Conservation (phyloP, 306 rosid species). For the Cicer yamashitae region DNA sequence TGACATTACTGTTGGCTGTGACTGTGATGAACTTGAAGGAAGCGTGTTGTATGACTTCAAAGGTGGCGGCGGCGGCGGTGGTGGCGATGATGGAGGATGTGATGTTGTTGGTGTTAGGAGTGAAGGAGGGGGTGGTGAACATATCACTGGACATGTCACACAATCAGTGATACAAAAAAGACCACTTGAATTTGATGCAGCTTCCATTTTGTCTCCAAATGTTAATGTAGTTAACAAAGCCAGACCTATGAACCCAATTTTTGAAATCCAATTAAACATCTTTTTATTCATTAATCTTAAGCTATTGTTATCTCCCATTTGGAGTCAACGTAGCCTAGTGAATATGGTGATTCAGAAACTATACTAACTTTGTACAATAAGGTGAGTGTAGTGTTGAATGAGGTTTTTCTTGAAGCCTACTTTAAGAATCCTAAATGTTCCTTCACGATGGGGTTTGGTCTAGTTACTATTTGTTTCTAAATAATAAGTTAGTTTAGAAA, state of each 20-base stretch:
- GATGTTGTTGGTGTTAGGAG: constrained; percentile 14
- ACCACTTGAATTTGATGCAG: constrained; percentile 61
- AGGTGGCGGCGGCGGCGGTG: no score
- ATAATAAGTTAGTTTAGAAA: no score
- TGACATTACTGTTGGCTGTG: no score
- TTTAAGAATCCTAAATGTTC: constrained; percentile 46
- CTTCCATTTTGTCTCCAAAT: constrained; percentile 41
- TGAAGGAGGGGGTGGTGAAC: constrained; percentile 75
- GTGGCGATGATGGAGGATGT: constrained; percentile 45
- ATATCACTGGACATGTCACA: constrained; percentile 33
- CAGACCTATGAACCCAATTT: constrained; percentile 43
- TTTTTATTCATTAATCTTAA: constrained; percentile 10
- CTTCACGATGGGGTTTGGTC: constrained; percentile 37
- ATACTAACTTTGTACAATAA: not conserved
- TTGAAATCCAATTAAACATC: constrained; percentile 44
- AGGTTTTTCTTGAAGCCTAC: no score
- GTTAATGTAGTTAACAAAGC: constrained; percentile 44
- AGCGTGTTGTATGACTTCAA: no score
- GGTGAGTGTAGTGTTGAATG: not conserved
- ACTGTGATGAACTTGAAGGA: no score
- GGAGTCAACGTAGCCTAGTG: not conserved
- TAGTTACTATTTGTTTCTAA: not conserved
- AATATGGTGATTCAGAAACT: not conserved
- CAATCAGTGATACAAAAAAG: constrained; percentile 19
- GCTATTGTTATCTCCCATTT: constrained; percentile 45